Conservation (phyloP, 208 protist species). For the Leishmania martiniquensis region DNA sequence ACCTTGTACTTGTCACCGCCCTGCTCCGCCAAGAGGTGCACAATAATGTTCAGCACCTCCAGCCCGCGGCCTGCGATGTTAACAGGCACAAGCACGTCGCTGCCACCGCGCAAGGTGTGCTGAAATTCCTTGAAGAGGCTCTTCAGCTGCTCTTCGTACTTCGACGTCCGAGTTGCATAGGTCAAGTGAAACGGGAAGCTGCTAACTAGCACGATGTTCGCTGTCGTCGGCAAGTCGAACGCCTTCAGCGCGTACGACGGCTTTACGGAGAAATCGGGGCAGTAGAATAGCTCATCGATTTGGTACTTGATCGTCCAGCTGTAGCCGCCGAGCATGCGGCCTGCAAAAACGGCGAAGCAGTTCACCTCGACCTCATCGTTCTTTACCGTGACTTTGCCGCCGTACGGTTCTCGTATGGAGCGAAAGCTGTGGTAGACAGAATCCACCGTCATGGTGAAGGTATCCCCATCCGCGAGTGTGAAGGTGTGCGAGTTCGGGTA, state of each 20-base stretch:
- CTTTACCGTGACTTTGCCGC: constrained; percentile 63
- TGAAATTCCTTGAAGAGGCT: constrained; percentile 79
- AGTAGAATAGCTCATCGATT: constrained; percentile 91
- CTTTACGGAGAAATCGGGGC: constrained; percentile 82
- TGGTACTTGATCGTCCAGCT: constrained; percentile 87
- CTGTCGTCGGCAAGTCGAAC: constrained; percentile 69
- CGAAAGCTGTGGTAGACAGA: constrained; percentile 89
- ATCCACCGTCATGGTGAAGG: constrained; percentile 78
- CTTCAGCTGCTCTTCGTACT: constrained; percentile 77
- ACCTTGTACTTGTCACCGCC: constrained; percentile 86
- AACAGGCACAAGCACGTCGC: constrained; percentile 86
- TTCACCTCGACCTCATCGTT: constrained; percentile 65
- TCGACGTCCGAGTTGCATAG: constrained; percentile 17
- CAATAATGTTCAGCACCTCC: constrained; percentile 76
- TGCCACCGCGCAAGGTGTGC: constrained; percentile 81
- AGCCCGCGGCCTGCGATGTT: constrained; percentile 73
- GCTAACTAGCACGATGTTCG: constrained; percentile 74
- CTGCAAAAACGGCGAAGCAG: constrained; percentile 67
- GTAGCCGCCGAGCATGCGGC: constrained; percentile 79
- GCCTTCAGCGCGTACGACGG: constrained; percentile 76
- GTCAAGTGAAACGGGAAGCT: constrained; percentile 45
- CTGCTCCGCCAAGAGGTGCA: constrained; percentile 70
- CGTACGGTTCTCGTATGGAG: constrained; percentile 75
- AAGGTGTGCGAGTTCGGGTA: constrained; percentile 70
- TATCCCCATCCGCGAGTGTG: constrained; percentile 22